Evolutionary conservation across 495 filamentous ascomycete species (phyloP).

Genomic region (Neurospora africana): DNA sequence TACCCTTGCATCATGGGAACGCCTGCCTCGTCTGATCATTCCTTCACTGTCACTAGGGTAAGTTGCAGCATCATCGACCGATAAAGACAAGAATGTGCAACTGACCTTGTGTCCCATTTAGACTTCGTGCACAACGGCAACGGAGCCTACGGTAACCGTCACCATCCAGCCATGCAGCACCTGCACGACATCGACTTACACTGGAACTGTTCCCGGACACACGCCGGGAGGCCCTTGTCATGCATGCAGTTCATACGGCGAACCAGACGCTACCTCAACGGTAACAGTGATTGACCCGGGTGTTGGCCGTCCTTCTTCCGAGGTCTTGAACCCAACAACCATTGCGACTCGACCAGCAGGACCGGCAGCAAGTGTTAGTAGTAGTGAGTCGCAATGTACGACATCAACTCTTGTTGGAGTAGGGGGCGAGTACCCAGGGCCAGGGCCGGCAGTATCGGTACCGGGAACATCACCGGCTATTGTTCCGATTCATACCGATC

Average conservation of each 20-base stretch:
- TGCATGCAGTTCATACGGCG: constrained; percentile 12
- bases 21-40: constrained; percentile 10
- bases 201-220: constrained; percentile 22
- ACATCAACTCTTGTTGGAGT: neutral
- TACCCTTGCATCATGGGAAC: constrained; percentile 25
- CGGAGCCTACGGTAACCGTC: constrained; percentile 16
- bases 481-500: neutral
- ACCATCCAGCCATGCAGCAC: constrained; percentile 21
- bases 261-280: neutral
- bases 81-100: neutral
- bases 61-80: neutral
- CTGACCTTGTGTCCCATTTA: neutral
- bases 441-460: neutral
- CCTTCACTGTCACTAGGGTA: constrained; percentile 27
- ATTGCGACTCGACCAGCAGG: neutral
- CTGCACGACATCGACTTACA: constrained; percentile 17
- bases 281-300: neutral
- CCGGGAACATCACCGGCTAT: neutral
- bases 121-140: constrained; percentile 16
- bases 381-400: neutral
- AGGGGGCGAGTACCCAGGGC: neutral
- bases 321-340: neutral
- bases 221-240: constrained; percentile 21
- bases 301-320: neutral
- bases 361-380: neutral